A percentile compares a stretch with the other conserved stretches of the same genome.
Evolutionary conservation across 768 basidiomycete species (phyloP).

Genomic region (Pisolithus marmoratus): DNA sequence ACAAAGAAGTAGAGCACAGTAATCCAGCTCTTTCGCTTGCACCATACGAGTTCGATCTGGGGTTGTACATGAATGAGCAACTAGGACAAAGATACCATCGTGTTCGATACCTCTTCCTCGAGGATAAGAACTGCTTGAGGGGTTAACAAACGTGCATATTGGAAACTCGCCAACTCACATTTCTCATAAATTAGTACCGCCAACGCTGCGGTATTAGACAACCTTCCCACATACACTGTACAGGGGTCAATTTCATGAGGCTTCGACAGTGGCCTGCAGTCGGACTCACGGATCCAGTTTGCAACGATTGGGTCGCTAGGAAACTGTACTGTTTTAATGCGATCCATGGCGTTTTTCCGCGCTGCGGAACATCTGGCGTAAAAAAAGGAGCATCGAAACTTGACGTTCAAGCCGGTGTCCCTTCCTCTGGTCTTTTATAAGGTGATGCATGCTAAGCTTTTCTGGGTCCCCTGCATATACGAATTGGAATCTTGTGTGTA

Average conservation of each 20-base stretch:
- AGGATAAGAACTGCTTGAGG: slow-evolving; percentile 2
- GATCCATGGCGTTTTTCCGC: no score
- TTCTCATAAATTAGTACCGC: slow-evolving; percentile 9
- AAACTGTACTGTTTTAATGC: neutral
- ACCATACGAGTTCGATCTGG: slow-evolving; percentile 9
- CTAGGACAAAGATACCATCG: neutral
- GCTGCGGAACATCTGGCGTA: no score
- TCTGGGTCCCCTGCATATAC: no score
- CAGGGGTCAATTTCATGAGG: neutral
- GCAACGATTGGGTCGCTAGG: neutral
- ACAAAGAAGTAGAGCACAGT: slow-evolving; percentile 8
- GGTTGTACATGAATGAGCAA: neutral
- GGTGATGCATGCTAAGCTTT: no score
- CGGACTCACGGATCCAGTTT: slow-evolving; percentile 11
- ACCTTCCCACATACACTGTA: slow-evolving; percentile 5
- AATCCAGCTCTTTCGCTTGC: slow-evolving; percentile 6
- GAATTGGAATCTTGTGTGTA: no score
- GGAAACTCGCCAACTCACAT: neutral
- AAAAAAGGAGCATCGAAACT: no score
- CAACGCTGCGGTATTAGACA: slow-evolving; percentile 7
- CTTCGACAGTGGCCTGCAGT: neutral
- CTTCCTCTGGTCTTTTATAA: no score
- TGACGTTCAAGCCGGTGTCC: no score
- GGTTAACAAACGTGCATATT: neutral
- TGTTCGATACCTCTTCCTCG: slow-evolving; percentile 4